Conservation (phyloP, 345 rosid genomes). For the Eucalyptus pauciflora region DNA sequence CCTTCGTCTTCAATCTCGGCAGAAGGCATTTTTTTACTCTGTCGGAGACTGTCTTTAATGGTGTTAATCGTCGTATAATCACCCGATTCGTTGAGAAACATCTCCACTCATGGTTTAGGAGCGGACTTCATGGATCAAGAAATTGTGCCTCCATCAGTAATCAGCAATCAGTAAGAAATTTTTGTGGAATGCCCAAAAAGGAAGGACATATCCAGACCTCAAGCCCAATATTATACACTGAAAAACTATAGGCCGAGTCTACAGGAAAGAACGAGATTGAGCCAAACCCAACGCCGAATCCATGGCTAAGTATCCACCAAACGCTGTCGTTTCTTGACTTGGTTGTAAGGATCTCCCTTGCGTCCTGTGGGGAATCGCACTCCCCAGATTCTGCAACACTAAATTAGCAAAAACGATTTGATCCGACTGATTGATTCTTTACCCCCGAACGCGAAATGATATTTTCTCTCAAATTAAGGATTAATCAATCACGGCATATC, state of each 20-base stretch:
- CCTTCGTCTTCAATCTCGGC: too few relatives aligned
- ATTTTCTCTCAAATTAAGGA: not conserved
- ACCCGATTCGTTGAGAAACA: not conserved
- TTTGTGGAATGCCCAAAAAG: not conserved
- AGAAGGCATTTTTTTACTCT: too few relatives aligned
- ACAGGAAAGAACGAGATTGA: not conserved
- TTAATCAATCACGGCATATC: not conserved
- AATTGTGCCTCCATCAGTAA: too few relatives aligned
- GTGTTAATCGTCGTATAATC: not conserved
- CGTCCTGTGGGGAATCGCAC: conserved; percentile 36
- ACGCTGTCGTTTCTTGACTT: too few relatives aligned
- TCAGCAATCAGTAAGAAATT: too few relatives aligned
- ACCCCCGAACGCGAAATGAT: not conserved
- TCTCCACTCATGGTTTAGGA: too few relatives aligned
- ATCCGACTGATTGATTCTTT: not conserved
- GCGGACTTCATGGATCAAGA: rapidly evolving
- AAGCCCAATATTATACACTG: not conserved
- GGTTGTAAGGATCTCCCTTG: not conserved
- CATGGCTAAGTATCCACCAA: not conserved
- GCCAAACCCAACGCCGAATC: not conserved
- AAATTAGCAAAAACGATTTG: not conserved
- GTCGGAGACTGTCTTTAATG: not conserved
- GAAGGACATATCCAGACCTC: not conserved
- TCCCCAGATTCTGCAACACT: conserved; percentile 29
- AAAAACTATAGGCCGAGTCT: not conserved